Percentiles rank a stretch among this genome's conserved stretches.
Conservation (phyloP, 1,284 basidiomycete species). For the Austroboletus niveus region DNA sequence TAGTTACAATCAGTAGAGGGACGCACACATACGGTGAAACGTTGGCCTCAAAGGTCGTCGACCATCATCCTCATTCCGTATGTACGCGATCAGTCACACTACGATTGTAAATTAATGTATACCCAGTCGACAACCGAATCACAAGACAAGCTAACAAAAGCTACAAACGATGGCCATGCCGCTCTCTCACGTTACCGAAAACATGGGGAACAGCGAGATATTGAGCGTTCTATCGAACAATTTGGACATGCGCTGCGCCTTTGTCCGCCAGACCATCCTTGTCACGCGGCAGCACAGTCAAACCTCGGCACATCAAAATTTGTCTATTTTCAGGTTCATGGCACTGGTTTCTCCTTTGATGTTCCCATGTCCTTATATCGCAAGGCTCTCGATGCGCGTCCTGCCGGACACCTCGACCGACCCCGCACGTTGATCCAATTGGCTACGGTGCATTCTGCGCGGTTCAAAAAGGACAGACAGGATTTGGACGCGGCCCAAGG, state of each 20-base stretch:
- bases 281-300: not conserved
- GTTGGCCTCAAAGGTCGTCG: not conserved
- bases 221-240: not conserved
- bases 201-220: not conserved
- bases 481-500: not conserved
- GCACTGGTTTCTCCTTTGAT: not conserved
- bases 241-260: not conserved
- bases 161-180: not conserved
- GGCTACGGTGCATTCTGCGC: not conserved
- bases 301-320: not conserved
- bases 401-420: not conserved
- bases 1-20: not conserved
- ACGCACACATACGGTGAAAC: not conserved
- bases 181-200: not conserved
- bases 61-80: not conserved
- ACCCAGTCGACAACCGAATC: not conserved
- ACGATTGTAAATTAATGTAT: not conserved
- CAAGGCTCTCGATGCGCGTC: not conserved
- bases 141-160: not conserved
- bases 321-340: not conserved
- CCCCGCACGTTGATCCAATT: not conserved
- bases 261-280: not conserved
- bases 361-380: not conserved
- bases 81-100: not conserved
- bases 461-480: not conserved